A percentile compares a stretch with the other conserved stretches of the same genome.
Evolutionary conservation across 495 filamentous ascomycete species (phyloP).

Genomic region (Penicillium dipodomyicola): DNA sequence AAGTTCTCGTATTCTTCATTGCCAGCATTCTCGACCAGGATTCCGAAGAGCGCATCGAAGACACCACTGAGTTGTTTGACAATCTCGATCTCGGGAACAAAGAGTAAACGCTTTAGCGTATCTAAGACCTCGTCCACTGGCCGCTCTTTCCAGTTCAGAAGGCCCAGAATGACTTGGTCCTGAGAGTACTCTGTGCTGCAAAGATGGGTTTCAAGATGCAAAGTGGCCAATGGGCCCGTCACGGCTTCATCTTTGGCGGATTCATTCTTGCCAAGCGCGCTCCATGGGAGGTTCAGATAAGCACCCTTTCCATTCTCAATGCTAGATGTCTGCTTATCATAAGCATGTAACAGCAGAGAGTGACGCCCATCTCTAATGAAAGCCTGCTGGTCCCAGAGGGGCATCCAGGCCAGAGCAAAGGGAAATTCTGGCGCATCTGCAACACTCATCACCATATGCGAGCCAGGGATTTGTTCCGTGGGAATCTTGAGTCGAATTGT

Average conservation of each 20-base stretch:
- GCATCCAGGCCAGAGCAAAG: conserved; percentile 89
- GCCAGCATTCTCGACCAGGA: conserved; percentile 81
- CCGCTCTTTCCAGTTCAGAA: conserved; percentile 82
- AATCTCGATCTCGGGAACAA: conserved; percentile 96
- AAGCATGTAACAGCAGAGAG: conserved; percentile 75
- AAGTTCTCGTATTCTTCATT: conserved; percentile 91
- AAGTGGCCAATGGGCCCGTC: conserved; percentile 69
- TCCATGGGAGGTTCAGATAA: conserved; percentile 82
- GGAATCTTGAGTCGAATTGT: conserved; percentile 80
- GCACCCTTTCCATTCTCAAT: conserved; percentile 66
- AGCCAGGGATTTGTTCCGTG: conserved; percentile 73
- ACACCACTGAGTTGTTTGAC: conserved; percentile 90
- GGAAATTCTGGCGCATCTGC: conserved; percentile 80
- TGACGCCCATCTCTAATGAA: conserved; percentile 88
- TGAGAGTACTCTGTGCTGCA: conserved; percentile 96
- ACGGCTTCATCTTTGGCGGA: conserved; percentile 69
- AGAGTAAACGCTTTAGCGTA: conserved; percentile 77
- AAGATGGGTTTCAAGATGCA: conserved; percentile 81
- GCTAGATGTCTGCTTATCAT: conserved; percentile 79
- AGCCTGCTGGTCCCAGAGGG: conserved; percentile 87
- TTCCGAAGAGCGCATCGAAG: conserved; percentile 87
- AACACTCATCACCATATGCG: conserved; percentile 86
- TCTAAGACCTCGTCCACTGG: conserved; percentile 64
- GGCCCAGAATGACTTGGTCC: conserved; percentile 78
- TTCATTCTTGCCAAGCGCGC: conserved; percentile 59